Evolutionary conservation across 2,329 filamentous ascomycete genomes (phyloP).

Genomic region (Neopestalotiopsis rosae): DNA sequence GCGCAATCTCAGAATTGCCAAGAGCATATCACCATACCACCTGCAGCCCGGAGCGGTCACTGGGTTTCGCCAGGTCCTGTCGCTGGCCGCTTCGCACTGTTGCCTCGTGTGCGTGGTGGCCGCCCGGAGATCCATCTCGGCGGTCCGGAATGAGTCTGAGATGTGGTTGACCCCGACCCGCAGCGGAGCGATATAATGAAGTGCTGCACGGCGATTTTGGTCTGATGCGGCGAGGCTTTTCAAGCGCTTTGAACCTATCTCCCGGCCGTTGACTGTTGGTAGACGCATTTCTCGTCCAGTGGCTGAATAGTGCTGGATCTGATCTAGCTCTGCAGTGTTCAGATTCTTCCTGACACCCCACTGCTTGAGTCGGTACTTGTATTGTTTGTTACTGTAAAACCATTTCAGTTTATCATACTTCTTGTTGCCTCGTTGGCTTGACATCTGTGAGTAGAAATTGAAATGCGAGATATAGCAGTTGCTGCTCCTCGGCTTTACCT

Average conservation of each 20-base stretch:
- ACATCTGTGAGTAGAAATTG: not conserved
- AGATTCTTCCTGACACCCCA: slow-evolving; percentile 60
- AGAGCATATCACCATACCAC: not conserved
- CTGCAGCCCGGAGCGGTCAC: not conserved
- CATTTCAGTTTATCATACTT: slow-evolving; percentile 13
- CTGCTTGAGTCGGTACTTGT: slow-evolving; percentile 59
- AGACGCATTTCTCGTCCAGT: not conserved
- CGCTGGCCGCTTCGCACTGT: not conserved
- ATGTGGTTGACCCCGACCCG: not conserved
- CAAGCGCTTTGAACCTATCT: slow-evolving; percentile 3
- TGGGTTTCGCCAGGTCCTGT: not conserved
- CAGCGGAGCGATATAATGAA: not conserved
- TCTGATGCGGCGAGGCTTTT: not conserved
- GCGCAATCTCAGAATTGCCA: not conserved
- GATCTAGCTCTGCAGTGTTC: not conserved
- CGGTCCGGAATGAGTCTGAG: not conserved
- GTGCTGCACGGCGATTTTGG: not conserved
- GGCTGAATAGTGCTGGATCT: not conserved
- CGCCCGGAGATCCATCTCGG: not conserved
- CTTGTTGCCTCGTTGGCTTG: not conserved
- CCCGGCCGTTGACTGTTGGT: not conserved
- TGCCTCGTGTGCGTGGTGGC: not conserved
- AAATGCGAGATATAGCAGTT: too few species aligned
- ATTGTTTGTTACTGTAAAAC: slow-evolving; percentile 56
- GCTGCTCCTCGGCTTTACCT: slow-evolving; percentile 28